phyloP scores from a whole-genome alignment of 257 asterid species.

The Solanum habrochaites region DNA sequence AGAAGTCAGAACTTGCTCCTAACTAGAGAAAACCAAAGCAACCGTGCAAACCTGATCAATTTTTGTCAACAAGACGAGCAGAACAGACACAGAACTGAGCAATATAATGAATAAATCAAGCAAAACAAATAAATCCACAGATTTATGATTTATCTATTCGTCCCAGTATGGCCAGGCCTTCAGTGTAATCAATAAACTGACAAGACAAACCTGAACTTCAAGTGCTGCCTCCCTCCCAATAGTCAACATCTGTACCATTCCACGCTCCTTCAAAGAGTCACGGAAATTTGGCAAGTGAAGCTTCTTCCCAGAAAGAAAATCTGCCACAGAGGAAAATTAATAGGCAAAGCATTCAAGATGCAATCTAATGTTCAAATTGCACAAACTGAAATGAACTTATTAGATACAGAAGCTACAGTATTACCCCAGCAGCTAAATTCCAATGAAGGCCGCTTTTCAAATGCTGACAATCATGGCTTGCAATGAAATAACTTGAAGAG shows the following conservation, averaged over 20 bases:
- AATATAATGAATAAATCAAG: neutral
- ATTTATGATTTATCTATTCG: neutral
- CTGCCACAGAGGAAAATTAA: constrained; percentile 80
- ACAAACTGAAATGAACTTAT: constrained; percentile 56
- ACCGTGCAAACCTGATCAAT: neutral
- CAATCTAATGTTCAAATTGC: constrained; percentile 62
- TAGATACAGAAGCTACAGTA: constrained; percentile 77
- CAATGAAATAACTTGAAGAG: constrained; percentile 44
- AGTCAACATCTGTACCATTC: constrained; percentile 90
- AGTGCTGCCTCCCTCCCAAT: constrained; percentile 97
- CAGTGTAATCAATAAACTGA: neutral
- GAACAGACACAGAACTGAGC: neutral
- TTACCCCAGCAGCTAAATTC: constrained; percentile 99
- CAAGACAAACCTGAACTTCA: constrained; percentile 81
- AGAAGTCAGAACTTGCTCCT: neutral
- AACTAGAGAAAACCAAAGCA: neutral
- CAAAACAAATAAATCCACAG: neutral
- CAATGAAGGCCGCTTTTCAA: constrained; percentile 87
- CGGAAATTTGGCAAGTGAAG: constrained; percentile 93
- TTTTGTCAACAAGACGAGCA: neutral
- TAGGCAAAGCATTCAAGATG: constrained; percentile 44
- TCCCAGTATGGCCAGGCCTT: neutral
- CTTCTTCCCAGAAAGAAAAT: constrained; percentile 69
- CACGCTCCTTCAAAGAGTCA: constrained; percentile 78
- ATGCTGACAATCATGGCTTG: constrained; percentile 92